Percentiles rank a stretch among this genome's conserved stretches.
phyloP scores from a whole-genome alignment of 1,284 basidiomycete species.

The Trichosporon coremiiforme region DNA sequence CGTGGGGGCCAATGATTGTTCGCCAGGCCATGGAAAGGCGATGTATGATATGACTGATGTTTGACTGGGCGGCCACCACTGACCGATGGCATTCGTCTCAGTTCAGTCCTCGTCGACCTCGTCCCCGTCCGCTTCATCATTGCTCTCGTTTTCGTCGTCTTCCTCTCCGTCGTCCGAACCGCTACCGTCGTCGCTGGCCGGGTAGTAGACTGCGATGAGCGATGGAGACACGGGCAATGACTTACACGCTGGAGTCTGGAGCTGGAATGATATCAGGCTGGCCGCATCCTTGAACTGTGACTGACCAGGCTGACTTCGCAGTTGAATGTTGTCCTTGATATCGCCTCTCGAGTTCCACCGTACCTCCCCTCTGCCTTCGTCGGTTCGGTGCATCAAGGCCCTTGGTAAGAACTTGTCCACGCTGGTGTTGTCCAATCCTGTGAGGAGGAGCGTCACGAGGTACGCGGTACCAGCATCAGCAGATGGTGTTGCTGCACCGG shows the following conservation, averaged over 20 bases:
- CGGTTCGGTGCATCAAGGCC: not conserved
- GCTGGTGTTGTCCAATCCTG: not conserved
- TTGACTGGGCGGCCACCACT: not conserved
- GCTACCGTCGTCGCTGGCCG: not conserved
- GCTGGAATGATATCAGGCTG: not conserved
- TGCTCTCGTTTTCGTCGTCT: not conserved
- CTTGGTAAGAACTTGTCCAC: not conserved
- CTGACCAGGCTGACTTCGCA: not conserved
- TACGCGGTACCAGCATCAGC: not conserved
- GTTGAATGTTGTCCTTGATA: not conserved
- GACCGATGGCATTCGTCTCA: not conserved
- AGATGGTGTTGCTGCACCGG: not conserved
- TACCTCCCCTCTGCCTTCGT: not conserved
- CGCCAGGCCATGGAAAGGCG: no score
- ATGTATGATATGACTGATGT: no score
- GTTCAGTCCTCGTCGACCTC: not conserved
- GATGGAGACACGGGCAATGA: no score
- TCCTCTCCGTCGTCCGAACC: not conserved
- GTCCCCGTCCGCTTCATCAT: not conserved
- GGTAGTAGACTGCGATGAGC: not conserved
- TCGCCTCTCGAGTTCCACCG: not conserved
- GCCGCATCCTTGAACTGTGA: not conserved
- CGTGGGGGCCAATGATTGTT: no score
- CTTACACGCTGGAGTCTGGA: not conserved
- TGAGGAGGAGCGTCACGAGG: not conserved